phyloP scores from a whole-genome alignment of 139 green algal genomes.

The Volvox reticuliferus region DNA sequence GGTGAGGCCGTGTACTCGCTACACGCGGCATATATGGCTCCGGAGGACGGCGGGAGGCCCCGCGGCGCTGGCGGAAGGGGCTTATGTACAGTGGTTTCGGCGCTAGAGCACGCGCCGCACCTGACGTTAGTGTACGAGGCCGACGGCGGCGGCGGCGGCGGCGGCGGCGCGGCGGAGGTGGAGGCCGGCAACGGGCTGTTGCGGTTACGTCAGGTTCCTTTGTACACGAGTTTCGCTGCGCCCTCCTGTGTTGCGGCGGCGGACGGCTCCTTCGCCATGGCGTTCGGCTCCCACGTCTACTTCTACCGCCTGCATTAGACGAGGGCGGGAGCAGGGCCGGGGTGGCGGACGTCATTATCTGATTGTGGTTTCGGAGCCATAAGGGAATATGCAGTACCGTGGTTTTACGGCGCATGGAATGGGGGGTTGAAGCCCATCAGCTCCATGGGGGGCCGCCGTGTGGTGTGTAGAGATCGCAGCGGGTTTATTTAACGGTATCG shows the following conservation, averaged over 20 bases:
- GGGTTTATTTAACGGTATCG: too few relatives aligned
- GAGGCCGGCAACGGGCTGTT: slow-evolving; percentile 11
- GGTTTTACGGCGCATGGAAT: too few relatives aligned
- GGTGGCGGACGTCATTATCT: neutral
- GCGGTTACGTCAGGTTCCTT: slow-evolving; percentile 34
- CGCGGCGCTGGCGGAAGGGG: neutral
- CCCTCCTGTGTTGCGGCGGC: slow-evolving; percentile 3
- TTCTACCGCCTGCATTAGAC: slow-evolving; percentile 17
- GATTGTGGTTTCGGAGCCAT: too few relatives aligned
- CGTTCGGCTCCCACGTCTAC: slow-evolving; percentile 19
- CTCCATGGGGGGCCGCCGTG: too few relatives aligned
- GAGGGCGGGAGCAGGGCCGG: neutral
- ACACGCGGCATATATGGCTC: slow-evolving; percentile 41
- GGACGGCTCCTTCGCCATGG: neutral
- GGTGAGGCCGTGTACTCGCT: slow-evolving; percentile 4
- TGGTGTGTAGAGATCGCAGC: too few relatives aligned
- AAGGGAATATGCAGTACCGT: too few relatives aligned
- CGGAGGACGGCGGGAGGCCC: neutral
- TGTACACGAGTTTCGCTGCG: slow-evolving; percentile 27
- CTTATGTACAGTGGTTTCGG: slow-evolving; percentile 37
- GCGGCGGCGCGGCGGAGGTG: neutral
- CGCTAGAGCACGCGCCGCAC: slow-evolving; percentile 46
- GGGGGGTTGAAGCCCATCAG: too few relatives aligned
- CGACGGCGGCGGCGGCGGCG: neutral
- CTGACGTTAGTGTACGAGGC: slow-evolving; percentile 38